These are phyloP conservation scores for Cutaneotrichosporon dermatis DNA, from an alignment of 1,284 basidiomycete genomes.

Conservation along the genomic window DNA sequence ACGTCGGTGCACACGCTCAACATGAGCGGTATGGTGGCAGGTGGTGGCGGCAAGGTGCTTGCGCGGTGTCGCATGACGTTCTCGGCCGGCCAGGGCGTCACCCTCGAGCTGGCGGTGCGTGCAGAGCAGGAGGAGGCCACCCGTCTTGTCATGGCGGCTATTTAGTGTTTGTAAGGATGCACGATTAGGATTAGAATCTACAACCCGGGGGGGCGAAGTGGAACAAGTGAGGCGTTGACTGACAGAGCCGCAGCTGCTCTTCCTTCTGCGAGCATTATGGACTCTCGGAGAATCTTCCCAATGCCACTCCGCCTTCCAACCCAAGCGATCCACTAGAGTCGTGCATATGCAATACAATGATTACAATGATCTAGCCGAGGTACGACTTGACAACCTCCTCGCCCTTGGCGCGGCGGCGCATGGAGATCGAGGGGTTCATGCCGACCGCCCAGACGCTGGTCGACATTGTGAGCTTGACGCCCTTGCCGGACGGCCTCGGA, in stretches of 20 bases:
- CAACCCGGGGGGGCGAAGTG: too few species aligned
- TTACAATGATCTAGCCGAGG: slow-evolving; percentile 4
- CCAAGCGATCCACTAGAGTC: too few species aligned
- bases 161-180: slow-evolving; percentile 52
- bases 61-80: slow-evolving; percentile 94
- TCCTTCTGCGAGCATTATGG: too few species aligned
- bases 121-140: slow-evolving; percentile 84
- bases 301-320: too few species aligned
- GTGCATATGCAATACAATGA: slow-evolving; percentile 1
- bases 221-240: too few species aligned
- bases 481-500: slow-evolving; percentile 1
- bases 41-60: slow-evolving; percentile 88
- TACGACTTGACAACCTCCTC: slow-evolving; percentile 8
- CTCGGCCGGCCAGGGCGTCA: slow-evolving; percentile 85
- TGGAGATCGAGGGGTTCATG: slow-evolving; percentile 7
- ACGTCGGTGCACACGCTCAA: slow-evolving; percentile 91
- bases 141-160: slow-evolving; percentile 82
- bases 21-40: slow-evolving; percentile 79
- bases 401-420: slow-evolving; percentile 4
- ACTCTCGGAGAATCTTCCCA: too few species aligned
- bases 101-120: slow-evolving; percentile 86
- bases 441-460: slow-evolving; percentile 2
- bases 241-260: too few species aligned
- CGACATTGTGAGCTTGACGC: neutral
- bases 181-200: neutral